Evolutionary conservation across 768 basidiomycete genomes (phyloP), one percentile per base, ranked within the genome.

Genomic region (Mycena alexandri): DNA sequence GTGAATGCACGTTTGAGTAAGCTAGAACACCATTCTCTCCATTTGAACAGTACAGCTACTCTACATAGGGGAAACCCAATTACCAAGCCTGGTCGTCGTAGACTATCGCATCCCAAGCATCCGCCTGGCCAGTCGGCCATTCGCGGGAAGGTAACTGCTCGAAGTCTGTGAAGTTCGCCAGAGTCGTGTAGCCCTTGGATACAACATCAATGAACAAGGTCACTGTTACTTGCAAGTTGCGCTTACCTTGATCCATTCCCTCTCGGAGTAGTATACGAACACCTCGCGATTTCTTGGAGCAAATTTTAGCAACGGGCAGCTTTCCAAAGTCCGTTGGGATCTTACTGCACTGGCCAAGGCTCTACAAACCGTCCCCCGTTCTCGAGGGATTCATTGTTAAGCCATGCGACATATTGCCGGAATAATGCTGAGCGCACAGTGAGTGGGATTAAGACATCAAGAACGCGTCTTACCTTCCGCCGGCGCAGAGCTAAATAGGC

Each of bases 361-460:
- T 68, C 71, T 17, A 77, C 76, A 14, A 77, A 67, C 11, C 75
- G 67, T 22, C 75, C 75, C 0, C 75, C 75, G 60, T 76, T 67
- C 29, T 71, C 46, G 0, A 75, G 65, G 25, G 72, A 71, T 25
- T 75, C 75, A 55, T 73, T 73, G 51, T 76, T 76, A 33, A 76
- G 64, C 75, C 75, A 76, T 1, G 73, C 74, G 34, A 75, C 69
- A 34, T 71, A 74, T 50, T 74, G 72, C 9, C 75, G 69, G 42
- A 69, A 62, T 8, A 71, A 43, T 22, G 69, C 75, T 75, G 16
- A 8, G 12, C 34, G 43, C 41, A 33, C 51, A 22, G 33, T 68
- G 29, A 57, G 16, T 33, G 9, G 25, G 8, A 8, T 10, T 14
- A 29, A 19, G 8, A 42, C 25, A 29, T 7, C 12, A 34, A 2